A percentile compares a stretch with the other conserved stretches of the same genome.
Conservation (phyloP, 1,284 basidiomycete genomes). For the Trichosporon faecale region DNA sequence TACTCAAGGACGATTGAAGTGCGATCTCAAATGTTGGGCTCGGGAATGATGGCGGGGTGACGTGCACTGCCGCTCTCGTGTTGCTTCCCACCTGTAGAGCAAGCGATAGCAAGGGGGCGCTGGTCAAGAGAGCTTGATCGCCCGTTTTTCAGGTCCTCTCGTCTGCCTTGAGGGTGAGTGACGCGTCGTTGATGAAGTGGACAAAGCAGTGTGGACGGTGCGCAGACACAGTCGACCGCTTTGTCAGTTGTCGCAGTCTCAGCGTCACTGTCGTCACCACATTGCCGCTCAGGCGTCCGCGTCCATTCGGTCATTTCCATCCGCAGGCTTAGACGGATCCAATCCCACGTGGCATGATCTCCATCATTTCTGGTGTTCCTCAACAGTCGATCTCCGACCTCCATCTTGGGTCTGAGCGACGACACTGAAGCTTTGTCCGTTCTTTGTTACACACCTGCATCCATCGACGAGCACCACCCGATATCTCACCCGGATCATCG, state of each 20-base stretch:
- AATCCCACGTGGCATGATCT: constrained; percentile 8
- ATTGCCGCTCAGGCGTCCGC: neutral
- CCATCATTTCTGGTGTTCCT: neutral
- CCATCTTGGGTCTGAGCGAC: neutral
- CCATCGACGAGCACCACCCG: neutral
- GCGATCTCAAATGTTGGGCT: neutral
- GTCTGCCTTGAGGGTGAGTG: neutral
- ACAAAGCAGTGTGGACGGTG: constrained; percentile 5
- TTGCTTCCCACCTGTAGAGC: neutral
- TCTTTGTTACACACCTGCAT: neutral
- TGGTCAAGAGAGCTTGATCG: neutral
- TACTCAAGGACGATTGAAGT: neutral
- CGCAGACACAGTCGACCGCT: neutral
- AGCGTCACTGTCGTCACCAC: constrained; percentile 7
- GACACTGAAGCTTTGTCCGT: neutral
- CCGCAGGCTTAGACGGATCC: neutral
- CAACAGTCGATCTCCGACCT: constrained; percentile 1
- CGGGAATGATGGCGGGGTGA: neutral
- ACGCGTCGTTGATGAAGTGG: neutral
- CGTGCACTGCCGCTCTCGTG: neutral
- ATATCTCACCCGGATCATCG: neutral
- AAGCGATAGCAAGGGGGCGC: neutral
- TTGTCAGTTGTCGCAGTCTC: neutral
- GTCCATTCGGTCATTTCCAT: constrained; percentile 14
- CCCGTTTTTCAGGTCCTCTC: neutral